These are phyloP conservation scores for Hemisphaericaspora nanyangensis DNA, from an alignment of 805 yeast species.

Conservation along the genomic window DNA sequence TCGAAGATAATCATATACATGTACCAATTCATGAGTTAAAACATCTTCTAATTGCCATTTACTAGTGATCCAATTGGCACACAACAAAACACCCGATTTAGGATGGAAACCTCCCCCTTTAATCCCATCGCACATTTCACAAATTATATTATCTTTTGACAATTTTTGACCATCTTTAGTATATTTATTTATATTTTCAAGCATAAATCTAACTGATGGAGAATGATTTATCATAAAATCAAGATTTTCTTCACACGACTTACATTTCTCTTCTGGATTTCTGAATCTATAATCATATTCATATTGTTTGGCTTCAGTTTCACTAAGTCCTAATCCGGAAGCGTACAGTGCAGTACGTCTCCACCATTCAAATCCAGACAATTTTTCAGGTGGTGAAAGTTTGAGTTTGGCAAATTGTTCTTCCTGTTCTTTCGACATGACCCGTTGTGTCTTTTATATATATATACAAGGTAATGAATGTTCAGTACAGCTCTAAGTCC, in stretches of 20 bases:
- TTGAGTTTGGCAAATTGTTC: not conserved
- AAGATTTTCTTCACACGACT: constrained; percentile 65
- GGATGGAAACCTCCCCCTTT: constrained; percentile 93
- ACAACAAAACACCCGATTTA: constrained; percentile 76
- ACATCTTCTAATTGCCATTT: constrained; percentile 88
- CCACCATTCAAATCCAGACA: constrained; percentile 75
- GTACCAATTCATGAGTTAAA: constrained; percentile 87
- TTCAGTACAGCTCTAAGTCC: too few relatives aligned
- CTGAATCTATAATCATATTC: constrained; percentile 52
- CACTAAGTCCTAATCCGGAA: constrained; percentile 63
- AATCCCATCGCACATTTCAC: constrained; percentile 81
- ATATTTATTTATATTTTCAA: constrained; percentile 71
- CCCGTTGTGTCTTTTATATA: too few relatives aligned
- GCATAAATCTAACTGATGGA: constrained; percentile 85
- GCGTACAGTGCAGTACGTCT: constrained; percentile 64
- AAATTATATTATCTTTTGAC: constrained; percentile 52
- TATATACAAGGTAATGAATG: too few relatives aligned
- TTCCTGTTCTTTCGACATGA: not conserved
- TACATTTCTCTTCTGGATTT: constrained; percentile 51
- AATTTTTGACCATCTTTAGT: constrained; percentile 39
- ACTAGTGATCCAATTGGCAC: constrained; percentile 75
- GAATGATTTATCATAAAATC: constrained; percentile 79
- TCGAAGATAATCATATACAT: constrained; percentile 86
- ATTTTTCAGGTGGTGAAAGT: constrained; percentile 27
- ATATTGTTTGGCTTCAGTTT: constrained; percentile 46